Base-by-base conservation (phyloP, 2,329 filamentous ascomycete genomes). In the Aspergillus sp. region DNA sequence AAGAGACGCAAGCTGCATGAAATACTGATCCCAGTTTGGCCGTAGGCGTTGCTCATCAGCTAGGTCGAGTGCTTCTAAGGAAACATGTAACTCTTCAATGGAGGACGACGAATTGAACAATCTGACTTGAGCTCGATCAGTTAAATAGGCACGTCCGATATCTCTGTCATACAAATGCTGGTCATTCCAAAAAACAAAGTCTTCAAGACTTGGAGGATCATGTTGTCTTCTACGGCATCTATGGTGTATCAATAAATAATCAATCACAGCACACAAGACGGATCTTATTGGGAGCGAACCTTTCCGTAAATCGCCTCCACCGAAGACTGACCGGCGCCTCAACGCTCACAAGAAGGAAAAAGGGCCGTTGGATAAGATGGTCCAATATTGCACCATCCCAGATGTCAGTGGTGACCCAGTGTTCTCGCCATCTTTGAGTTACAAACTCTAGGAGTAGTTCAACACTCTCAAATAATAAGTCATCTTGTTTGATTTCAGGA, bases 11-110 rank as follows among this genome's bases (percentile, higher is more conserved):
- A 98, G 76, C 36, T 87, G 82, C 93, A 98, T 98, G 64, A 98
- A 98, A 72, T 98, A 98, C 59, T 86, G 83, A 68, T 98, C 93
- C 93, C 93, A 98, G 42, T 81, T 83, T 1, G 93, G 93, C 1
- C 93, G 82, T 33, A 98, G 76, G 2, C 93, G 84, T 57, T 86
- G 79, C 32, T 84, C 78, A 60, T 93, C 83, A 1, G 85, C 77
- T 28, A 98, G 79, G 63, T 94, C 80, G 5, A 96, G 77, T 41
- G 80, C 78, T 42, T 79, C 76, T 1, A 98, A 79, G 6, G 86
- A 83, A 3, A 77, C 73, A 64, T 88, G 82, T 4, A 97, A 77
- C 55, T 85, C 78, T 7, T 80, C 72, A 1, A 94, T 70, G 28
- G 83, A 84, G 10, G 80, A 75, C 0, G 86, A 86, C 2, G 86